Evolutionary conservation across 257 asterid genomes (phyloP).

Genomic region (Jaltomata sinuosa): DNA sequence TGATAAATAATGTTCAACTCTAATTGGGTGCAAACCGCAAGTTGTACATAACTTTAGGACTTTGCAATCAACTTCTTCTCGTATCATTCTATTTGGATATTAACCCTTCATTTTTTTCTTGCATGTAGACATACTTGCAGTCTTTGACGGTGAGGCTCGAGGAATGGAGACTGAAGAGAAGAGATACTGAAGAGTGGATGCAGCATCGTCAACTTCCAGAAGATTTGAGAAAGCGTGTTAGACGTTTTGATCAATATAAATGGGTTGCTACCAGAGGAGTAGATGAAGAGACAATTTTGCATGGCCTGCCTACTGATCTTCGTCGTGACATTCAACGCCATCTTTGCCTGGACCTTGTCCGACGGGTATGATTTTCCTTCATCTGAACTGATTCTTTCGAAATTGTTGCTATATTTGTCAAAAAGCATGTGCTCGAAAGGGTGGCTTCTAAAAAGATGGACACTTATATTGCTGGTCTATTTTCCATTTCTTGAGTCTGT

Average conservation of each 20-base stretch:
- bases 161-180: slow-evolving; percentile 87
- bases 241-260: slow-evolving; percentile 84
- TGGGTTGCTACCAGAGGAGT: slow-evolving; percentile 99
- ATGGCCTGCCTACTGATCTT: slow-evolving; percentile 72
- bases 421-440: neutral
- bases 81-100: neutral
- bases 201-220: slow-evolving; percentile 94
- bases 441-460: neutral
- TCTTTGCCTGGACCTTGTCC: slow-evolving; percentile 92
- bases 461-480: neutral
- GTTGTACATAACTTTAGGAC: neutral
- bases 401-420: neutral
- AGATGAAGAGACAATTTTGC: slow-evolving; percentile 75
- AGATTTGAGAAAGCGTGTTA: slow-evolving; percentile 65
- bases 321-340: slow-evolving; percentile 92
- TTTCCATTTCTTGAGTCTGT: neutral
- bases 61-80: neutral
- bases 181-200: slow-evolving; percentile 99
- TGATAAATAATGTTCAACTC: neutral
- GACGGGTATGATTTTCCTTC: slow-evolving; percentile 51
- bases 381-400: neutral
- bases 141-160: slow-evolving; percentile 76
- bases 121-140: slow-evolving; percentile 74
- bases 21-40: neutral
- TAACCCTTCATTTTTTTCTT: neutral